Evolutionary conservation across 2,329 filamentous ascomycete genomes (phyloP).

Genomic region (Clonostachys chloroleuca): DNA sequence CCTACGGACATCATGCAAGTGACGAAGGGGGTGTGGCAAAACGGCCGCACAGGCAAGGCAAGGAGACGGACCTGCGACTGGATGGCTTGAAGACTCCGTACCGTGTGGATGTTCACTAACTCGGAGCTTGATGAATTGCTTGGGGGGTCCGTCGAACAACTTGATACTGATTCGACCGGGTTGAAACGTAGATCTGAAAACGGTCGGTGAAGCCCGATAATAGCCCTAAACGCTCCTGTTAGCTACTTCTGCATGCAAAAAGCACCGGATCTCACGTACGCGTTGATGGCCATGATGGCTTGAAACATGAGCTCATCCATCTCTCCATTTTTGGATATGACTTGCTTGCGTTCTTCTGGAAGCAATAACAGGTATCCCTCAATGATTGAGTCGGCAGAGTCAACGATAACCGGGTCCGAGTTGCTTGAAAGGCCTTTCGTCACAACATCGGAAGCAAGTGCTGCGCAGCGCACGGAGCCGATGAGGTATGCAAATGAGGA

Average conservation of each 20-base stretch:
- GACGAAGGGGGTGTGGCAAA: conserved; percentile 29
- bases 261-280: conserved; percentile 7
- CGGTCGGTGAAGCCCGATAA: conserved; percentile 27
- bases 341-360: conserved; percentile 19
- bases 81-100: conserved; percentile 26
- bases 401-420: conserved; percentile 13
- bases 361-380: conserved; percentile 31
- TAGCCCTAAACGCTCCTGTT: conserved; percentile 13
- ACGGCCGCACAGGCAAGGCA: conserved; percentile 23
- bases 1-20: conserved; percentile 34
- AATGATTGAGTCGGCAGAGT: conserved; percentile 26
- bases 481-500: conserved; percentile 65
- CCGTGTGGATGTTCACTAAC: conserved; percentile 28
- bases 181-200: conserved; percentile 31
- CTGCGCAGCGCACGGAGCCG: conserved; percentile 47
- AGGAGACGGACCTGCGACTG: conserved; percentile 31
- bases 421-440: conserved; percentile 12
- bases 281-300: conserved; percentile 14
- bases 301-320: conserved; percentile 23
- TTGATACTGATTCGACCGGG: conserved; percentile 27
- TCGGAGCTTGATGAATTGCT: conserved; percentile 7
- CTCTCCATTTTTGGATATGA: conserved; percentile 20
- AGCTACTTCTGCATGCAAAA: neutral
- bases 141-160: conserved; percentile 20
- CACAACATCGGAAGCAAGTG: conserved; percentile 14